Evolutionary conservation across 306 rosid species (phyloP).

Genomic region (Cucurbita ficifolia): DNA sequence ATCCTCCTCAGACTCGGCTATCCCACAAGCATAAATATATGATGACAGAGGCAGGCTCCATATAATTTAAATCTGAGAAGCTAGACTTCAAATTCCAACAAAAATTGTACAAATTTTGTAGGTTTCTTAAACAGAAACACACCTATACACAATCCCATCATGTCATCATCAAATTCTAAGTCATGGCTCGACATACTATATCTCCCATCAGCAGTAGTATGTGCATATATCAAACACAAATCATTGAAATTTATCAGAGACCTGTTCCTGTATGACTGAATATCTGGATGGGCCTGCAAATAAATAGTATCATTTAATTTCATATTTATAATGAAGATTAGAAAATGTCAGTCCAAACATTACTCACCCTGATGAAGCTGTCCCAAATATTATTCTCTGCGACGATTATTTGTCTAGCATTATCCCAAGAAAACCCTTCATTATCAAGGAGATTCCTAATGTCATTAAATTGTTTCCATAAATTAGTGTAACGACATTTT

Average conservation of each 20-base stretch:
- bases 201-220: conserved; percentile 46
- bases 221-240: conserved; percentile 42
- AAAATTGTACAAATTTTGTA: background rate
- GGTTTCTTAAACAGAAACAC: conserved; percentile 13
- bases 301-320: conserved; percentile 8
- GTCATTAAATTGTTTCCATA: conserved; percentile 37
- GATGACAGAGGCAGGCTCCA: background rate
- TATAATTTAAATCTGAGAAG: background rate
- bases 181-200: conserved; percentile 54
- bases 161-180: conserved; percentile 34
- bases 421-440: conserved; percentile 43
- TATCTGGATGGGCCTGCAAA: conserved; percentile 37
- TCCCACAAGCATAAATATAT: background rate
- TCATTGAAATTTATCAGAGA: conserved; percentile 23
- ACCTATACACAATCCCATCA: conserved; percentile 28
- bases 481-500: conserved; percentile 26
- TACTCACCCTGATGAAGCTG: conserved; percentile 25
- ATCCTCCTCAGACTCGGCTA: background rate
- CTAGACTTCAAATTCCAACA: background rate
- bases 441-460: conserved; percentile 37
- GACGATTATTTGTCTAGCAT: conserved; percentile 24
- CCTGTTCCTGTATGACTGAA: conserved; percentile 29
- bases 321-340: background rate
- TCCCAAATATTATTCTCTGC: conserved; percentile 37
- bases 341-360: background rate